These are phyloP conservation scores for Rhodotorula sp. DNA, from an alignment of 1,284 basidiomycete species.

Conservation along the genomic window DNA sequence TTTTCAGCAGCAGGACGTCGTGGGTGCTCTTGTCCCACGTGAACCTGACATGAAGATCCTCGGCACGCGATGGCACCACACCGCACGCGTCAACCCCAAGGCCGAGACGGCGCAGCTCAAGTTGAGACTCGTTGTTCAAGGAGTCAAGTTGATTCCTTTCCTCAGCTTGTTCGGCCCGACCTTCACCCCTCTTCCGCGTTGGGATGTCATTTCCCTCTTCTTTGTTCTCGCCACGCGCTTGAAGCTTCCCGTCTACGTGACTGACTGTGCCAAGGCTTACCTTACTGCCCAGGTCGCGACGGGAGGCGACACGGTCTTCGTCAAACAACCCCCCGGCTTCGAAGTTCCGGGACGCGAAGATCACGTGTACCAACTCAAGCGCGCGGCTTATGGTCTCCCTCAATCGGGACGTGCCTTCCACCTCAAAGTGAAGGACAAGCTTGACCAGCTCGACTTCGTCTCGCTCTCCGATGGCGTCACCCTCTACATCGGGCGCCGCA, in stretches of 20 bases:
- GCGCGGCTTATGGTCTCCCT: neutral
- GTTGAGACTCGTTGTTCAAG: slow-evolving; percentile 1
- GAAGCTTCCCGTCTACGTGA: neutral
- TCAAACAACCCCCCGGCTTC: slow-evolving; percentile 1
- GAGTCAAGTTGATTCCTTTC: too few relatives aligned
- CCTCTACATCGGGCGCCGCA: too few relatives aligned
- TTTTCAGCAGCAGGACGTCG: too few relatives aligned
- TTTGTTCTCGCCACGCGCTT: neutral
- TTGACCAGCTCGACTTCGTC: neutral
- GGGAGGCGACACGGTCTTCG: neutral
- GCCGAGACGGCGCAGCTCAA: neutral
- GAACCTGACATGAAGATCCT: neutral
- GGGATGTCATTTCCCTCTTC: slow-evolving; percentile 1
- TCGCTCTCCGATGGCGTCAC: neutral
- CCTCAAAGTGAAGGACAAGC: neutral
- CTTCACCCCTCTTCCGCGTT: too few relatives aligned
- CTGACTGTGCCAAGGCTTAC: slow-evolving; percentile 8
- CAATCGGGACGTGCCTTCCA: neutral
- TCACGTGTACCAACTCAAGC: neutral
- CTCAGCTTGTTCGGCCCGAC: neutral
- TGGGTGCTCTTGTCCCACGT: neutral
- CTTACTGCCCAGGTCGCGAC: neutral
- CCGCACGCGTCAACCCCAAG: neutral
- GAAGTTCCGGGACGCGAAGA: neutral
- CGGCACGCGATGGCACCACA: neutral